phyloP scores from a whole-genome alignment of 805 yeast species.

The Teunomyces gatunensis region DNA sequence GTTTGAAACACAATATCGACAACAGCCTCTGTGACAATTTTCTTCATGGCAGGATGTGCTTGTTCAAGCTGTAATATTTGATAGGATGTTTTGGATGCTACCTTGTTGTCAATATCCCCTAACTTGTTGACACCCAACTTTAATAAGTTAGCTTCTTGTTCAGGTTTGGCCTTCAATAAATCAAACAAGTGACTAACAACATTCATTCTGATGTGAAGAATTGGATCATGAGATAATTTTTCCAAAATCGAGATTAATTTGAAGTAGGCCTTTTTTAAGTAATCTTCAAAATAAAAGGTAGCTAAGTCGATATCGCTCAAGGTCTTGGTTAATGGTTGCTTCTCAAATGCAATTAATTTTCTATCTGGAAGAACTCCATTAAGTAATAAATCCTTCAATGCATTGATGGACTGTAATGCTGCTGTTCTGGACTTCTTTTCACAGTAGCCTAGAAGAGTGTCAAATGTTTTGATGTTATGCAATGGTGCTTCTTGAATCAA shows the following conservation, averaged over 20 bases:
- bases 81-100: constrained; percentile 83
- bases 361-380: constrained; percentile 86
- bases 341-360: constrained; percentile 74
- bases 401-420: constrained; percentile 84
- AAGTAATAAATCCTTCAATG: constrained; percentile 82
- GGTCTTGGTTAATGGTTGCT: constrained; percentile 54
- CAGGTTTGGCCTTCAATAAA: constrained; percentile 81
- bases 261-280: constrained; percentile 74
- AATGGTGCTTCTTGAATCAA: constrained; percentile 93
- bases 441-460: constrained; percentile 72
- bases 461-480: constrained; percentile 82
- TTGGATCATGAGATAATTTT: constrained; percentile 82
- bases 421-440: constrained; percentile 92
- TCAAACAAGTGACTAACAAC: constrained; percentile 76
- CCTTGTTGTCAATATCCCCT: constrained; percentile 90
- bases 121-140: constrained; percentile 88
- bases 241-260: constrained; percentile 75
- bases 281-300: constrained; percentile 84
- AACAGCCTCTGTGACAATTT: constrained; percentile 72
- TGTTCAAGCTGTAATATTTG: constrained; percentile 77
- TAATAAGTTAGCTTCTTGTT: constrained; percentile 90
- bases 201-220: constrained; percentile 79
- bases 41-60: constrained; percentile 94
- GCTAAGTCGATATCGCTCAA: constrained; percentile 53
- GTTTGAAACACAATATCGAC: constrained; percentile 76